Conservation (phyloP, 2,329 filamentous ascomycete genomes). For the Trichoderma atrobrunneum region DNA sequence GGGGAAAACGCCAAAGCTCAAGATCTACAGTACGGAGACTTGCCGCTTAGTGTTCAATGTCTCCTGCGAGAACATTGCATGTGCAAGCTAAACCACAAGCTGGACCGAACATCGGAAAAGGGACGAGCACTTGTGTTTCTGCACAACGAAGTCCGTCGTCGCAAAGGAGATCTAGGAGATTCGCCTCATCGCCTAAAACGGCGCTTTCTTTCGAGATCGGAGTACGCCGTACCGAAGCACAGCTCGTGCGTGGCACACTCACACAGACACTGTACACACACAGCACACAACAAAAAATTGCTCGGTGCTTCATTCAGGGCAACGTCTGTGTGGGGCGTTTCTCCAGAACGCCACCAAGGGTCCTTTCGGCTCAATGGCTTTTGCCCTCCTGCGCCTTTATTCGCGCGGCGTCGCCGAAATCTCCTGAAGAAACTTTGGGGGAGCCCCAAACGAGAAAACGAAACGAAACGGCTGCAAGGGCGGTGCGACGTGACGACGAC, state of each 20-base stretch:
- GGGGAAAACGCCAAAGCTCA: neutral
- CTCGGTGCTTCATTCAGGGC: neutral
- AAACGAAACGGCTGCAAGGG: constrained; percentile 15
- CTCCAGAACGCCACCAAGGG: constrained; percentile 7
- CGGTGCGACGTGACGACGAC: constrained; percentile 3
- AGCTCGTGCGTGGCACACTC: neutral
- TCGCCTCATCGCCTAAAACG: neutral
- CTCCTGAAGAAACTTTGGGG: neutral
- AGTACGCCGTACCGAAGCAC: neutral
- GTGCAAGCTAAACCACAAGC: neutral
- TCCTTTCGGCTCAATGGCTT: constrained; percentile 2
- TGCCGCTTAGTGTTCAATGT: neutral
- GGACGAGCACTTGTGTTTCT: neutral
- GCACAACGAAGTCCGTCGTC: neutral
- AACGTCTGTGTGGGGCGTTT: neutral
- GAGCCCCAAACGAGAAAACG: neutral
- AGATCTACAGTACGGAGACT: neutral
- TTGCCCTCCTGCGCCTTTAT: neutral
- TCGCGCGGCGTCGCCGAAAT: constrained; percentile 20
- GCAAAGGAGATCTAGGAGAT: neutral
- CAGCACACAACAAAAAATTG: neutral
- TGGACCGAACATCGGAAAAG: neutral
- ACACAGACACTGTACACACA: neutral
- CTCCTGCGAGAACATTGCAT: neutral
- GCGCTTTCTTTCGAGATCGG: constrained; percentile 5